Evolutionary conservation across 495 filamentous ascomycete species (phyloP).

Genomic region (Rusavskia elegans): DNA sequence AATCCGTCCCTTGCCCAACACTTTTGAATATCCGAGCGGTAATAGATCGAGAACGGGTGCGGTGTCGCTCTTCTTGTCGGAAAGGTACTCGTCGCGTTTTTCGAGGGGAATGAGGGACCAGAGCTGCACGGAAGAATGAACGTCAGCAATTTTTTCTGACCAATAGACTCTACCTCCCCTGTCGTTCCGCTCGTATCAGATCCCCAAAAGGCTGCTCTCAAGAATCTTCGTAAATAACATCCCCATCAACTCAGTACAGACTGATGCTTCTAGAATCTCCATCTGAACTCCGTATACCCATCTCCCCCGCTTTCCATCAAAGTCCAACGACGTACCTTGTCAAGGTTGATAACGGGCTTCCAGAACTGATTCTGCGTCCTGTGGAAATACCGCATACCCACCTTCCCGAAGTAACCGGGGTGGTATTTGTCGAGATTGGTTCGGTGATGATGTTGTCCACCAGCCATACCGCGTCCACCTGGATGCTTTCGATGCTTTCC

Average conservation of each 20-base stretch:
- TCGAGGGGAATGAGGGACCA: conserved; percentile 71
- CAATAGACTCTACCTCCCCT: too few relatives aligned
- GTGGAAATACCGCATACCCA: conserved; percentile 94
- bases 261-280: too few relatives aligned
- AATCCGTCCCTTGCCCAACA: conserved; percentile 83
- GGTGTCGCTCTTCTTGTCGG: conserved; percentile 56
- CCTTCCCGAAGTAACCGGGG: conserved; percentile 95
- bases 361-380: conserved; percentile 78
- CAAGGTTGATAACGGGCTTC: conserved; percentile 82
- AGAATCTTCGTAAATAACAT: too few relatives aligned
- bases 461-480: conserved; percentile 90
- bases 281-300: too few relatives aligned
- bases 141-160: background rate
- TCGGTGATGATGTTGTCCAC: conserved; percentile 91
- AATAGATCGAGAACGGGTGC: conserved; percentile 88
- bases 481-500: conserved; percentile 90
- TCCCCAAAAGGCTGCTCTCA: too few relatives aligned
- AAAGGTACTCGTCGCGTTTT: conserved; percentile 68
- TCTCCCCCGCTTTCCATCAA: background rate
- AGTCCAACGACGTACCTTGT: conserved; percentile 47
- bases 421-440: conserved; percentile 94
- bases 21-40: conserved; percentile 80
- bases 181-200: too few relatives aligned
- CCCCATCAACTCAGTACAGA: too few relatives aligned
- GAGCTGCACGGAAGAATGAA: conserved; percentile 32